Base-by-base conservation (phyloP, 768 basidiomycete species). In the Suillus variegatus region DNA sequence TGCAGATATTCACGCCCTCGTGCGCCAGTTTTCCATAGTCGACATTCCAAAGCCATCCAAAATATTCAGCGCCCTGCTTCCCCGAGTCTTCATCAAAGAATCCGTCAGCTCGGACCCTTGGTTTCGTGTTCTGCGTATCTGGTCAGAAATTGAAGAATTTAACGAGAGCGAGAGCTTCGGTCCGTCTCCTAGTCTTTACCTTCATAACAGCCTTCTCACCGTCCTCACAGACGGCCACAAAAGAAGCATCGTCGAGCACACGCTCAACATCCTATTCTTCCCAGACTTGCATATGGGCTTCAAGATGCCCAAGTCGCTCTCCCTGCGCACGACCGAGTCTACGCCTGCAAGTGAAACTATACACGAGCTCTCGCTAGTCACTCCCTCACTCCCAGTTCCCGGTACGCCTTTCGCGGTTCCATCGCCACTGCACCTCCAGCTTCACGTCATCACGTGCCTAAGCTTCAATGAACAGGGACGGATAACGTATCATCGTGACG, bases 141-240 rank as follows among this genome's bases (percentile, higher is more conserved):
- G 92, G 92, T 88, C 86, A 6, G 91, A 94, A 70, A 80, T 93
- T 49, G 85, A 85, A 46, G 91, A 93, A 67, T 80, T 93, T 57
- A 90, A 85, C 70, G 92, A 94, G 76, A 89, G 83, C 72, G 92
- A 93, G 71, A 89, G 86, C 18, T 94, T 93, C 72, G 92, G 92
- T 92, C 71, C 65, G 83, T 77, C 9, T 32, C 61, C 44, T 64
- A 74, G 70, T 46, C 44, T 65, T 25, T 28, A 18, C 52, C 2
- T 18, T 18, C 52, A 54, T 20, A 51, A 32, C 4, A 54, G 51
- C 9, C 28, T 2, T 54, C 52, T 46, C 6, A 44, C 43, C 55
- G 62, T 54, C 5, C 35, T 36, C 62, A 28, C 64, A 93, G 92
- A 93, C 74, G 90, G 91, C 22, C 87, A 89, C 71, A 84, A 85